Evolutionary conservation across 148 eudicot species (phyloP).

Genomic region (Fagopyrum esculentum): DNA sequence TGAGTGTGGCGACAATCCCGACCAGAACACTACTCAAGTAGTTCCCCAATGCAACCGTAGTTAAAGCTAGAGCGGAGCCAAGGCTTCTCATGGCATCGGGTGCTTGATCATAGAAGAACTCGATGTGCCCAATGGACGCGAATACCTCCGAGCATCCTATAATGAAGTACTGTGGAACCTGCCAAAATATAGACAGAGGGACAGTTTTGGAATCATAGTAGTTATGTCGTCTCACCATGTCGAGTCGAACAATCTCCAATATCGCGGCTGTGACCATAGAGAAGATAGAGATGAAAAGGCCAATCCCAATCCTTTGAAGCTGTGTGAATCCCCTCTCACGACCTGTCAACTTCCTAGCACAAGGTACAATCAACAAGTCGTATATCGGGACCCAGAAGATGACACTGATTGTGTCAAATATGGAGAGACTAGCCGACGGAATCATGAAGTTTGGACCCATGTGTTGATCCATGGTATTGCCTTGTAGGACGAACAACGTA

Average conservation of each 20-base stretch:
- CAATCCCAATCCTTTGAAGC: slow-evolving; percentile 26
- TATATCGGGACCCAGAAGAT: slow-evolving; percentile 22
- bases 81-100: slow-evolving; percentile 27
- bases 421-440: slow-evolving; percentile 14
- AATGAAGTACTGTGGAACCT: slow-evolving; percentile 21
- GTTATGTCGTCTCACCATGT: slow-evolving; percentile 17
- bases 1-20: slow-evolving; percentile 13
- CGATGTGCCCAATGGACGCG: slow-evolving; percentile 19
- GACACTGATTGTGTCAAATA: slow-evolving; percentile 19
- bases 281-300: slow-evolving; percentile 17
- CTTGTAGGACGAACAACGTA: slow-evolving; percentile 16
- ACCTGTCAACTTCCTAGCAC: slow-evolving; percentile 15
- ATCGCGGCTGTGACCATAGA: slow-evolving; percentile 17
- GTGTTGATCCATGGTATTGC: slow-evolving; percentile 19
- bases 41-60: slow-evolving; percentile 15
- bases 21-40: slow-evolving; percentile 19
- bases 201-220: slow-evolving; percentile 17
- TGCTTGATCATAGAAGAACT: slow-evolving; percentile 26
- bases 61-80: slow-evolving; percentile 18
- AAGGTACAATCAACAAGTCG: slow-evolving; percentile 14
- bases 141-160: slow-evolving; percentile 23
- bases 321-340: slow-evolving; percentile 18
- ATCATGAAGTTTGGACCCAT: slow-evolving; percentile 15
- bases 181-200: slow-evolving; percentile 22
- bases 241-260: slow-evolving; percentile 16